Percentiles rank a stretch among this genome's conserved stretches.
phyloP scores from a whole-genome alignment of 1,139 yeast species.

The Scheffersomyces titani region DNA sequence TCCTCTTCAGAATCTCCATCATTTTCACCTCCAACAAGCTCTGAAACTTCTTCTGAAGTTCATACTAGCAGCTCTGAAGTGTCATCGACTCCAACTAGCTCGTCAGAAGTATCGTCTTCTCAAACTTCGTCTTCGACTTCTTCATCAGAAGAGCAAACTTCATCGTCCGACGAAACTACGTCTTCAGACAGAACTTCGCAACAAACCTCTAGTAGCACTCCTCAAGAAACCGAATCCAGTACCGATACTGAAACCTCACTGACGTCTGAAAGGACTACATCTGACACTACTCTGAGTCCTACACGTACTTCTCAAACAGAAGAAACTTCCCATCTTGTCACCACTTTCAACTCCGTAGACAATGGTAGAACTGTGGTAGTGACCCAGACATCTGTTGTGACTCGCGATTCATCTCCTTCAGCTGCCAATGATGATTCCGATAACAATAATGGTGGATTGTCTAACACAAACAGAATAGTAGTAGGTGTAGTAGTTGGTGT shows the following conservation, averaged over 20 bases:
- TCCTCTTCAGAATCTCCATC: constrained; percentile 9
- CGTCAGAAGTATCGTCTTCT: constrained; percentile 15
- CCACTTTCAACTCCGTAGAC: constrained; percentile 35
- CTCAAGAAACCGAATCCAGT: background rate
- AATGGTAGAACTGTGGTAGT: constrained; percentile 42
- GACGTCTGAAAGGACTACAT: background rate
- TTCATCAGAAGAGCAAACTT: constrained; percentile 1
- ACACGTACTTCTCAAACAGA: constrained; percentile 3
- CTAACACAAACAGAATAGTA: constrained; percentile 45
- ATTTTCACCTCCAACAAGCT: constrained; percentile 14
- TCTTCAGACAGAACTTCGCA: constrained; percentile 6
- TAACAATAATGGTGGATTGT: constrained; percentile 30
- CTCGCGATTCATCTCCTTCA: constrained; percentile 26
- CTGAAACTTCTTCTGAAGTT: constrained; percentile 1
- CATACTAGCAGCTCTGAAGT: constrained; percentile 7
- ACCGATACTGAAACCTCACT: constrained; percentile 1
- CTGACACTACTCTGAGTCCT: background rate
- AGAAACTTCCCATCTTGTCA: constrained; percentile 16
- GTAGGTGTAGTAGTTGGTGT: constrained; percentile 56
- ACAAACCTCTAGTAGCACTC: background rate
- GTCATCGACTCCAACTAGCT: constrained; percentile 4
- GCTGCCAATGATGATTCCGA: constrained; percentile 17
- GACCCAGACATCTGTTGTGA: constrained; percentile 36
- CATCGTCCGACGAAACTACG: constrained; percentile 2
- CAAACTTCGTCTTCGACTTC: constrained; percentile 15